Evolutionary conservation across 2,329 filamentous ascomycete species (phyloP), one percentile per base, ranked within the genome.

Genomic region (Trichoderma sp.): DNA sequence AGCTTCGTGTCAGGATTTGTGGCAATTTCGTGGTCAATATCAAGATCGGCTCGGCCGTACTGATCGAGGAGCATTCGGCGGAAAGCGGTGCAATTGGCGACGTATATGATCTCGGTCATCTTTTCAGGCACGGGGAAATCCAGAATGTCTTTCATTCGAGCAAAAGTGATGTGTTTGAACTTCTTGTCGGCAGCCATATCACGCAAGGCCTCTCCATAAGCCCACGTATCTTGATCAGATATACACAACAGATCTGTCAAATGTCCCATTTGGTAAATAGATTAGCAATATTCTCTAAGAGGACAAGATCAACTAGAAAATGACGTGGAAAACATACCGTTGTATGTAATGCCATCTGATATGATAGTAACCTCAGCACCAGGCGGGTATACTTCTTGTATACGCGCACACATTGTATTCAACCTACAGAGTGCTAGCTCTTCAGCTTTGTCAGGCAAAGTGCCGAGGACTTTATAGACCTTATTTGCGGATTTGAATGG

Each of bases 271-370:
- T 10, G 2, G 25, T 34, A 9, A 34, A 12, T 6, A 12, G 1
- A 54, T 48, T 5, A 59, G 27, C 19, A 4, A 8, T 66, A 34
- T 12, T 12, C 13, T 7, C 22, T 10, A 60, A 29, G n/a, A 15
- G 25, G 17, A 1, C 0, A 12, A 19, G 5, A 2, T 3, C 32
- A 4, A 5, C 1, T 6, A 0, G 7, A 12, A 10, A 8, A 17
- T 27, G 17, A 15, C 15, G 9, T 35, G 27, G 12, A 13, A 5
- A 29, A 72, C 75, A 29, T 71, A 84, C 83, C 84, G 67, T 85
- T 86, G 53, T 86, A 87, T 1, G 83, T 81, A 17, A 86, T 76
- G 0, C 84, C 84, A 70, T 86, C 84, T 0, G 84, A 86, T 10
- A 84, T 79, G 42, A 87, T 85, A 19, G 78, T 80, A 2, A 74